Base-by-base conservation (phyloP, 1,284 basidiomycete genomes). In the Papiliotrema nemorosa region DNA sequence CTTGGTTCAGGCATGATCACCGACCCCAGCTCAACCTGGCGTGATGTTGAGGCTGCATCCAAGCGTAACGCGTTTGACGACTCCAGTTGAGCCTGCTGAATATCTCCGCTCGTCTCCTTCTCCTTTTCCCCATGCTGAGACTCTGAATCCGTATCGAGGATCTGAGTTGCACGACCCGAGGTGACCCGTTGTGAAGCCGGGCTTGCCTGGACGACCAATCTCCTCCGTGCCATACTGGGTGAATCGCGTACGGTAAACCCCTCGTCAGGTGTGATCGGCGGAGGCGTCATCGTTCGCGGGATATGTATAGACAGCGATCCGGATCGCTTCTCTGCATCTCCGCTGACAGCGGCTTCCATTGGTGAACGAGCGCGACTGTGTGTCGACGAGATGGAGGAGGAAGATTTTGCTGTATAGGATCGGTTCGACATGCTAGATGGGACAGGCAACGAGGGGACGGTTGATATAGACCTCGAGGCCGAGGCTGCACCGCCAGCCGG, bases 161-260 rank as follows among this genome's bases (percentile, higher is more conserved):
- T 21, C 12, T 31, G 48, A 20, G 54, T 53, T 14, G 53, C 35
- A n/a, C 38, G 44, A 3, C 49, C 50, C 3, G 54, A 48, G 16
- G 57, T 47, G 16, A 49, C 37, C 18, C 46, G 35, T n/a, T 35
- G 40, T 38, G 27, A 35, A 7, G 34, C 34, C 6, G 44, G 35
- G 40, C 39, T 55, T 9, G 49, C 47, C 36, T 66, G 56, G 39
- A 72, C 50, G 29, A 72, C 53, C 1, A 67, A 70, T 20, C 63
- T 54, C n/a, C 66, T 53, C 25, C 67, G 52, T 3, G 68, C 62
- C 10, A 72, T 49, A 16, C 58, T 58, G 1, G 69, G 60, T 1
- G 66, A 62, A 18, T 63, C 54, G 29, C 57, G 55, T 5, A 69
- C 55, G 13, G 53, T 10, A 63, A 57, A 6, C 53, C 52, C 25